Conservation (phyloP, 805 yeast genomes). For the Candida peoriensis region DNA sequence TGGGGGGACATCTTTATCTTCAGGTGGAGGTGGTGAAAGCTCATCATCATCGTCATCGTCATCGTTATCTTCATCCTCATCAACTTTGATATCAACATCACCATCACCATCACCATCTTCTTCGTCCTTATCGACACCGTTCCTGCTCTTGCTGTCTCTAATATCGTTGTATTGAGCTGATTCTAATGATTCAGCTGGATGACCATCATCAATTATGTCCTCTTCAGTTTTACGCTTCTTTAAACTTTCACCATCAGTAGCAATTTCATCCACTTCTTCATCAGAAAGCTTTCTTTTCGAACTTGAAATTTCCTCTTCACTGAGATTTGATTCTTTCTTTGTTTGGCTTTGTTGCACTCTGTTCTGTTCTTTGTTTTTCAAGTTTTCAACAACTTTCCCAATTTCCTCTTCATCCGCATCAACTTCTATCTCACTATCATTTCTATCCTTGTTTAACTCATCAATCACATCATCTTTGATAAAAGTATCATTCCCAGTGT, state of each 20-base stretch:
- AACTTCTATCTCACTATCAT: slow-evolving; percentile 17
- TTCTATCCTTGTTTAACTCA: slow-evolving; percentile 16
- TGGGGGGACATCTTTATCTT: too few species aligned
- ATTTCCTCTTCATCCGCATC: slow-evolving; percentile 20
- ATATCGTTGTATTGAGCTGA: too few species aligned
- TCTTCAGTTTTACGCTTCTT: slow-evolving; percentile 17
- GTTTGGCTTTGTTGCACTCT: slow-evolving; percentile 8
- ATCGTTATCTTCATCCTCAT: slow-evolving; percentile 1
- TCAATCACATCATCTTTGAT: slow-evolving; percentile 21
- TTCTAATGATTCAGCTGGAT: too few species aligned
- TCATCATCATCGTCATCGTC: slow-evolving; percentile 8
- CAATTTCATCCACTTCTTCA: slow-evolving; percentile 13
- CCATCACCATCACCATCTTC: slow-evolving; percentile 14
- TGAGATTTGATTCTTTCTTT: slow-evolving; percentile 4
- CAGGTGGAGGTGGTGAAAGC: too few species aligned
- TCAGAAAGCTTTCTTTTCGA: slow-evolving; percentile 13
- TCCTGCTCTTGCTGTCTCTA: too few species aligned
- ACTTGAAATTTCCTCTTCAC: slow-evolving; percentile 5
- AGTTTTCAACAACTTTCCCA: slow-evolving; percentile 16
- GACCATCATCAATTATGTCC: too few species aligned
- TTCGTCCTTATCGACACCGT: too few species aligned
- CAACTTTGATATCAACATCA: slow-evolving; percentile 2
- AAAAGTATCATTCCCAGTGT: slow-evolving; percentile 15
- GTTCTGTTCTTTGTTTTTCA: slow-evolving; percentile 12
- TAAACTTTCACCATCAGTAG: slow-evolving; percentile 21